Evolutionary conservation across 805 yeast genomes (phyloP).

Genomic region (Yamadazyma takamatsuzukensis): DNA sequence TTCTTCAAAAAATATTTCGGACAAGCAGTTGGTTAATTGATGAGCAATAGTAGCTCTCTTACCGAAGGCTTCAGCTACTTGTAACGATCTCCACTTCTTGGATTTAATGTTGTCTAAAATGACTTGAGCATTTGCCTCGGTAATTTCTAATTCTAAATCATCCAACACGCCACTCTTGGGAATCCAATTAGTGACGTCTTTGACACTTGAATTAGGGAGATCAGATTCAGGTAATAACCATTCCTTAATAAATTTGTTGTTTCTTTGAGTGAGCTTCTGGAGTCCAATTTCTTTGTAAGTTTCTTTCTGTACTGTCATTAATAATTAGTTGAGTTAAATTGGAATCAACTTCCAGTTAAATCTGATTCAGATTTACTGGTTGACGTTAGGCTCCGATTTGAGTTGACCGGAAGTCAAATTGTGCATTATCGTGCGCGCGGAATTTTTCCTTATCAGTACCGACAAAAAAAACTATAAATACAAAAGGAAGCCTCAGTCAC

Average conservation of each 20-base stretch:
- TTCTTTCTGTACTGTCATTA: background rate
- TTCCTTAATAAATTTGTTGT: conserved; percentile 39
- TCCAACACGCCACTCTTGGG: conserved; percentile 29
- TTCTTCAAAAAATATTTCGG: conserved; percentile 49
- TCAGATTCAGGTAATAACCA: conserved; percentile 40
- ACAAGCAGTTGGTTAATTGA: conserved; percentile 42
- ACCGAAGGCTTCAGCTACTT: conserved; percentile 39
- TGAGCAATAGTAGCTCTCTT: conserved; percentile 41
- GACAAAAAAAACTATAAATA: no score
- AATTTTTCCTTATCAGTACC: no score
- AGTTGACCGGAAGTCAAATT: no score
- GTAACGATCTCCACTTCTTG: conserved; percentile 31
- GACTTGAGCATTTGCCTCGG: conserved; percentile 28
- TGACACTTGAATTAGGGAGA: conserved; percentile 24
- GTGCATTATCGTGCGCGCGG: no score
- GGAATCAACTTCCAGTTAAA: no score
- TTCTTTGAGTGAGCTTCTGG: conserved; percentile 37
- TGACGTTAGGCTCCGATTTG: no score
- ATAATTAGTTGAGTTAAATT: no score
- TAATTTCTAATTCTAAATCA: conserved; percentile 30
- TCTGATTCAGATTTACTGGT: no score
- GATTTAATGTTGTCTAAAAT: conserved; percentile 26
- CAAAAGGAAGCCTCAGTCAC: no score
- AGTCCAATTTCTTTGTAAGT: conserved; percentile 38
- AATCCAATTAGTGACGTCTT: conserved; percentile 35